These are phyloP conservation scores for Basipetospora sp. DNA, from an alignment of 2,329 filamentous ascomycete genomes.

Conservation along the genomic window DNA sequence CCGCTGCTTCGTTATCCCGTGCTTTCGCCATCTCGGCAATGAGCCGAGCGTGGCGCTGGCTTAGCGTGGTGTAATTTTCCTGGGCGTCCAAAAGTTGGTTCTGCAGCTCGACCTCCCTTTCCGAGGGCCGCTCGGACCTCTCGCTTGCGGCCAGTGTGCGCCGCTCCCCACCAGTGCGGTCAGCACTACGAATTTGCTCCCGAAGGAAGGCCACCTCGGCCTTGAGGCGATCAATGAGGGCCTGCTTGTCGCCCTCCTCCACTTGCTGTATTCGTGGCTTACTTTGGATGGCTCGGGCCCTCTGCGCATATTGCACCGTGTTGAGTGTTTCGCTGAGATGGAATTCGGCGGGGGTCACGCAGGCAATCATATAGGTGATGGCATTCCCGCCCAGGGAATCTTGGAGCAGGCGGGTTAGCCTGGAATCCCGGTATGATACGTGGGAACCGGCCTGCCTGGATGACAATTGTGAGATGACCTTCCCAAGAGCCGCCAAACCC, in stretches of 20 bases:
- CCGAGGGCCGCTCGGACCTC: slow-evolving; percentile 61
- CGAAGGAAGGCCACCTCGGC: slow-evolving; percentile 86
- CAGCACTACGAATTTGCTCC: slow-evolving; percentile 80
- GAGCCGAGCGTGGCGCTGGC: slow-evolving; percentile 84
- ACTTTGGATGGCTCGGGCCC: slow-evolving; percentile 89
- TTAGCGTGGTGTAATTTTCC: slow-evolving; percentile 85
- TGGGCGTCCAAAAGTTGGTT: slow-evolving; percentile 85
- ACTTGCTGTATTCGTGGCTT: slow-evolving; percentile 91
- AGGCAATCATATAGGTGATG: slow-evolving; percentile 98
- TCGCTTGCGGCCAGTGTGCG: slow-evolving; percentile 47
- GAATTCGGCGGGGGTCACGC: slow-evolving; percentile 91
- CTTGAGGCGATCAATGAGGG: slow-evolving; percentile 80
- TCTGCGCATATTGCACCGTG: slow-evolving; percentile 91
- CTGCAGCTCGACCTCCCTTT: slow-evolving; percentile 78
- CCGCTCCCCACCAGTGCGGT: slow-evolving; percentile 43
- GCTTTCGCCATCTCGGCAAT: slow-evolving; percentile 87
- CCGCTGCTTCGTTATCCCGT: slow-evolving; percentile 39
- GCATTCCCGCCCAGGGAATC: slow-evolving; percentile 94
- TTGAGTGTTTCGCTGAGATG: slow-evolving; percentile 95
- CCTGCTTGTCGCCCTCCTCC: slow-evolving; percentile 80
- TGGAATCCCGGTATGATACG: slow-evolving; percentile 96
- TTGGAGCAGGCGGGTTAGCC: slow-evolving; percentile 83
- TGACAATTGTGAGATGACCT: slow-evolving; percentile 95
- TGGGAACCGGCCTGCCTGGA: slow-evolving; percentile 75
- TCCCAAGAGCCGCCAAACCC: slow-evolving; percentile 82